phyloP scores from a whole-genome alignment of 345 rosid genomes.

The Syzygium aqueum region DNA sequence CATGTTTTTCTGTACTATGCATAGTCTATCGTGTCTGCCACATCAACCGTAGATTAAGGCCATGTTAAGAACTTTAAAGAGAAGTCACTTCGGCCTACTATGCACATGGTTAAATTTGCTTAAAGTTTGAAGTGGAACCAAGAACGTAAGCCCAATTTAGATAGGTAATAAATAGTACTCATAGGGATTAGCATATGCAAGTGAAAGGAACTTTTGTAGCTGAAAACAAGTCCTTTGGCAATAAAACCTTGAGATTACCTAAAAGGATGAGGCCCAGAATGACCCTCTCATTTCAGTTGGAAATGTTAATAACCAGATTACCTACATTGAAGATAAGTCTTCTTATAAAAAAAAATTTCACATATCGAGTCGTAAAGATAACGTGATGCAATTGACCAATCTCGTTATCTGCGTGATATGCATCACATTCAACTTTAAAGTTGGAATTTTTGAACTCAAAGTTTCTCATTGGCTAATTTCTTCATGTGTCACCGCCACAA shows the following conservation, averaged over 20 bases:
- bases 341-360: not conserved
- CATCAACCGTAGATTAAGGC: not conserved
- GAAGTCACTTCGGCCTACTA: not conserved
- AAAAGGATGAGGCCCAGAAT: not conserved
- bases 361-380: accelerated
- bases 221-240: not conserved
- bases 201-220: not conserved
- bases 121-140: not conserved
- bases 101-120: not conserved
- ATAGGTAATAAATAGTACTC: not conserved
- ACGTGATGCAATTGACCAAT: not conserved
- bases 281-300: not conserved
- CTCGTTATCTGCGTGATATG: accelerated
- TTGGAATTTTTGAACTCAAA: not conserved
- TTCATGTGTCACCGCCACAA: not conserved
- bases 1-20: not conserved
- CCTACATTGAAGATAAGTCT: not conserved
- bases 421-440: not conserved
- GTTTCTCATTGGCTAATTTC: not conserved
- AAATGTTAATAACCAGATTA: not conserved
- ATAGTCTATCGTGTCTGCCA: not conserved
- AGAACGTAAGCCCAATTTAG: not conserved
- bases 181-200: not conserved
- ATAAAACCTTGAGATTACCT: not conserved
- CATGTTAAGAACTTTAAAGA: not conserved